Percentiles rank a stretch among this genome's conserved stretches.
Evolutionary conservation across 1,284 basidiomycete species (phyloP).

Genomic region (Ustilago lituana): DNA sequence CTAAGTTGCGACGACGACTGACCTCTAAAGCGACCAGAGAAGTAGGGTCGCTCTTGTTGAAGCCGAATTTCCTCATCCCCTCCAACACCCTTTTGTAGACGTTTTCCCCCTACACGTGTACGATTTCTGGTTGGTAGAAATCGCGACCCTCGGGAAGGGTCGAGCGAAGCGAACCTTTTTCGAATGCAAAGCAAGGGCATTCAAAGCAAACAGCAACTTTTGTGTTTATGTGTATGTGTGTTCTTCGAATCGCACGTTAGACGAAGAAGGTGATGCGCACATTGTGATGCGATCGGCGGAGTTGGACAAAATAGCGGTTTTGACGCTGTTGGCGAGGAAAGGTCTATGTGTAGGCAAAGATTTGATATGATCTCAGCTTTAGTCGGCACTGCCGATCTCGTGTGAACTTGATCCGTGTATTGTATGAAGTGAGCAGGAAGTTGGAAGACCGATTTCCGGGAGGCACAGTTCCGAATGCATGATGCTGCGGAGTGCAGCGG

Average conservation of each 20-base stretch:
- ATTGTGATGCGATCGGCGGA: too few relatives aligned
- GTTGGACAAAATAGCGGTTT: too few relatives aligned
- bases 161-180: slow-evolving; percentile 23
- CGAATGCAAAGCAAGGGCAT: slow-evolving; percentile 21
- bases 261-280: too few relatives aligned
- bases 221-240: slow-evolving; percentile 1
- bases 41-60: slow-evolving; percentile 2
- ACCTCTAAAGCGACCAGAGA: too few relatives aligned
- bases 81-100: neutral
- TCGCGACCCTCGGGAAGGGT: slow-evolving; percentile 34
- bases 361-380: too few relatives aligned
- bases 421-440: too few relatives aligned
- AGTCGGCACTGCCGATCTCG: too few relatives aligned
- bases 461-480: slow-evolving; percentile 2
- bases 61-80: neutral
- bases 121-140: slow-evolving; percentile 16
- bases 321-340: too few relatives aligned
- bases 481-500: too few relatives aligned
- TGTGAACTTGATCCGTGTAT: too few relatives aligned
- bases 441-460: too few relatives aligned
- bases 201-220: slow-evolving; percentile 14
- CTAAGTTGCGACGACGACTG: neutral
- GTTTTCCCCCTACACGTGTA: slow-evolving; percentile 6
- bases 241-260: neutral
- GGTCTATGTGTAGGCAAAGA: too few relatives aligned